Evolutionary conservation across 2,329 filamentous ascomycete genomes (phyloP).

Genomic region (Dissoconium aciculare): DNA sequence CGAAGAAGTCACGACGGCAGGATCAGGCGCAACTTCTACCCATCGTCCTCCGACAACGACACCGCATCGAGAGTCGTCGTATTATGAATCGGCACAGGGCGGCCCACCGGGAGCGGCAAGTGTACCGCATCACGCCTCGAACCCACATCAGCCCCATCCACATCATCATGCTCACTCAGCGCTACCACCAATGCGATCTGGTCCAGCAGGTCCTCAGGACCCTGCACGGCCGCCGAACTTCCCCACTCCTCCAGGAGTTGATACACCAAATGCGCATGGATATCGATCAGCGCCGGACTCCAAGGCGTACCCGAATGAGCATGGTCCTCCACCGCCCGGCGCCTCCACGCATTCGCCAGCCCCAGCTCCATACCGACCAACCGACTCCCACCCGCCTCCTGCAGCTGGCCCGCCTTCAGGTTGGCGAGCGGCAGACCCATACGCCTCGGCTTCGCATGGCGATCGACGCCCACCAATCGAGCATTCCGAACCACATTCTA

Average conservation of each 20-base stretch:
- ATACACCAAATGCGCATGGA: conserved; percentile 8
- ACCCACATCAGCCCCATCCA: conserved; percentile 2
- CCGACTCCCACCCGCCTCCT: conserved; percentile 14
- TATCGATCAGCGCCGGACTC: conserved; percentile 11
- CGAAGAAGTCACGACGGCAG: conserved; percentile 14
- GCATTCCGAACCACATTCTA: conserved; percentile 14
- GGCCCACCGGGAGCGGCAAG: background rate
- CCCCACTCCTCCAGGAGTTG: conserved; percentile 8
- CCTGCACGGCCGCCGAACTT: conserved; percentile 8
- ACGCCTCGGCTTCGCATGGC: conserved; percentile 9
- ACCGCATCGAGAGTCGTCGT: conserved; percentile 2
- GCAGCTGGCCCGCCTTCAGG: conserved; percentile 6
- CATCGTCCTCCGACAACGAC: conserved; percentile 3
- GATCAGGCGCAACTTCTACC: conserved; percentile 3
- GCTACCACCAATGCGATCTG: conserved; percentile 18
- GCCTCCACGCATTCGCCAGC: conserved; percentile 5
- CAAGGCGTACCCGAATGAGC: conserved; percentile 7
- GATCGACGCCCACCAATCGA: conserved; percentile 9
- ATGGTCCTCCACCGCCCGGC: conserved; percentile 1
- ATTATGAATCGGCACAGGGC: conserved; percentile 4
- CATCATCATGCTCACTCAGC: conserved; percentile 4
- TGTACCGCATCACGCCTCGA: conserved; percentile 4
- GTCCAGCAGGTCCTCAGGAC: conserved; percentile 12
- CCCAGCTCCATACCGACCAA: conserved; percentile 6
- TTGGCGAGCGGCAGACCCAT: conserved; percentile 3